A percentile compares a stretch with the other conserved stretches of the same genome.
Evolutionary conservation across 257 asterid species (phyloP).

Genomic region (Rehmannia glutinosa): DNA sequence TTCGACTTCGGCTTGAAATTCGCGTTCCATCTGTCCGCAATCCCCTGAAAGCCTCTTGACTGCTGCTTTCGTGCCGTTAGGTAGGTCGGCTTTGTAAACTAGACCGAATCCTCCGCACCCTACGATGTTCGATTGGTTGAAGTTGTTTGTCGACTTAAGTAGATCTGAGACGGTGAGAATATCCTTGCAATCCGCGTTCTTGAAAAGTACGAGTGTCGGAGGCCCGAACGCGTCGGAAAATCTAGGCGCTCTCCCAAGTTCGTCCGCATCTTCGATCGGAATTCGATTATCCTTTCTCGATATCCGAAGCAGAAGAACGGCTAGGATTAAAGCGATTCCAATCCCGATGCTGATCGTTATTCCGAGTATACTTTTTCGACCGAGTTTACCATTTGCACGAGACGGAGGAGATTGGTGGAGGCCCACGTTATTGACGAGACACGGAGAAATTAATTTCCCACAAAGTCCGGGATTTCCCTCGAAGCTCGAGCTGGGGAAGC

Average conservation of each 20-base stretch:
- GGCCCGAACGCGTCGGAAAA: neutral
- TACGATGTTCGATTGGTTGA: constrained; percentile 73
- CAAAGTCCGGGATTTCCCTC: constrained; percentile 65
- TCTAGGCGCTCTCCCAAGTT: constrained; percentile 24
- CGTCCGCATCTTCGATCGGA: neutral
- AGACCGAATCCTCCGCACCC: constrained; percentile 96
- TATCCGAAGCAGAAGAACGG: neutral
- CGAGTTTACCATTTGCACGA: constrained; percentile 11
- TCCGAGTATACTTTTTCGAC: neutral
- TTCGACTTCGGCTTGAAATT: constrained; percentile 92
- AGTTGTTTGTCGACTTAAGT: constrained; percentile 67
- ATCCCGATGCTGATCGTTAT: neutral
- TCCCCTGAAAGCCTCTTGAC: constrained; percentile 91
- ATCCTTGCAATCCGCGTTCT: constrained; percentile 25
- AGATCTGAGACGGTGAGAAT: constrained; percentile 58
- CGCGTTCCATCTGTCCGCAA: constrained; percentile 88
- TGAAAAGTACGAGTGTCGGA: neutral
- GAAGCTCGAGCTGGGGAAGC: constrained; percentile 65
- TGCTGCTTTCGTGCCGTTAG: constrained; percentile 61
- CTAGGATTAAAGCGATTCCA: neutral
- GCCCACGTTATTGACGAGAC: constrained; percentile 48
- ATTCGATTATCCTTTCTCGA: neutral
- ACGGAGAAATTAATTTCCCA: constrained; percentile 54
- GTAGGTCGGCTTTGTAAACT: constrained; percentile 69
- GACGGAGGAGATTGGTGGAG: constrained; percentile 34